Base-by-base conservation (phyloP, 306 rosid species). In the Senna siamea region DNA sequence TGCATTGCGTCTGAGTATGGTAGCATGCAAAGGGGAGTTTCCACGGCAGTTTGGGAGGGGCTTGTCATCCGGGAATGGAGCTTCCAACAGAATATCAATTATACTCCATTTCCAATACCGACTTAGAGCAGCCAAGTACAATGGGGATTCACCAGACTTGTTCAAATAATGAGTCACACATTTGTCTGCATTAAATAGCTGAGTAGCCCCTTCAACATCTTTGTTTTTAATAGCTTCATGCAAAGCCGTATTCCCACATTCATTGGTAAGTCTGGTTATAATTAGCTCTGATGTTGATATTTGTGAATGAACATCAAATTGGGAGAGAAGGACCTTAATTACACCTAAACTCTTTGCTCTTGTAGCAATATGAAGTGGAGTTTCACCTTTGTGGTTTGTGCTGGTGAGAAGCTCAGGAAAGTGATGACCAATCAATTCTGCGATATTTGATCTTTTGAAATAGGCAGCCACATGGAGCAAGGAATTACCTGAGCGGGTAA, bases 401-500 rank as follows among this genome's bases (percentile, higher is more conserved):
- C 6, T 20, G 0, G 1, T 13, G 12, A 76, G 55, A 56, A 64
- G 76, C 5, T 18, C 9, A 0, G 66, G 66, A 15, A 20, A 35
- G 14, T 40, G 23, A 1, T 20, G 4, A 5, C 2, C 30, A 26
- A 26, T 26, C 30, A 26, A 3, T 26, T 26, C 30, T 26, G 30
- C 30, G 3, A 26, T 26, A 1, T 1, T 1, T 26, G 30, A 26
- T 3, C 30, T 26, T 26, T 3, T 3, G 30, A 26, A 26, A 26
- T 26, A 8, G 3, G 54, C 79, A 0, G 82, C 80, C 32, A 80
- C 43, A 8, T 79, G 84, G 35, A 83, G 80, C 38, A 76, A 19
- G 2, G 82, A 73, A 60, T 65, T 26, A 6, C 78, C 76, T 0
- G 40, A 34, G 0, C 56, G 64, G 34, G 68, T 67, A 2, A 67